Evolutionary conservation across 2,329 filamentous ascomycete genomes (phyloP).

Genomic region (Colletotrichum chrysophilum): DNA sequence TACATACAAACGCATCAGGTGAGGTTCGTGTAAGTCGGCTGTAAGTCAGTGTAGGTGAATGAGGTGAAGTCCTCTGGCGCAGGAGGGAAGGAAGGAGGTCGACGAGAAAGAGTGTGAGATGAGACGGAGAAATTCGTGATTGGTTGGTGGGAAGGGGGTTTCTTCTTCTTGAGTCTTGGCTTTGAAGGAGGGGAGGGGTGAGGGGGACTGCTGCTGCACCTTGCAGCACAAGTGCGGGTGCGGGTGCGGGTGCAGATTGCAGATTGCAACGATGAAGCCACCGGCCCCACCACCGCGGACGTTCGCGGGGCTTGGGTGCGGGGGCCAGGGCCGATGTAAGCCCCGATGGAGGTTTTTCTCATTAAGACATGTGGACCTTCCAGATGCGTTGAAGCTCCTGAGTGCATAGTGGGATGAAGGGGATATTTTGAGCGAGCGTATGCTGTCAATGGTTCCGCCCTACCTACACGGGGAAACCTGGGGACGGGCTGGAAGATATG

Average conservation of each 20-base stretch:
- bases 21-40: not conserved
- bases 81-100: not conserved
- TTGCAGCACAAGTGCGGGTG: not conserved
- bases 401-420: not conserved
- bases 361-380: not conserved
- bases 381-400: not conserved
- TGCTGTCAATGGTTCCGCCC: not conserved
- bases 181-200: not conserved
- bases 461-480: not conserved
- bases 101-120: not conserved
- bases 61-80: not conserved
- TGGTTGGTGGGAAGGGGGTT: not conserved
- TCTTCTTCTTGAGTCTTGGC: not conserved
- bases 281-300: not conserved
- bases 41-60: not conserved
- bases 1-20: not conserved
- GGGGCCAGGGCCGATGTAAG: not conserved
- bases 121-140: slow-evolving; percentile 22
- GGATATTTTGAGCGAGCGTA: not conserved
- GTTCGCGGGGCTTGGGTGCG: not conserved
- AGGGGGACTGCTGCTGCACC: not conserved
- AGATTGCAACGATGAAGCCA: not conserved
- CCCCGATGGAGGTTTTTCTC: not conserved
- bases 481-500: not conserved
- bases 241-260: not conserved